Conservation (phyloP, 2,329 filamentous ascomycete genomes). For the Hypomyces perniciosus region DNA sequence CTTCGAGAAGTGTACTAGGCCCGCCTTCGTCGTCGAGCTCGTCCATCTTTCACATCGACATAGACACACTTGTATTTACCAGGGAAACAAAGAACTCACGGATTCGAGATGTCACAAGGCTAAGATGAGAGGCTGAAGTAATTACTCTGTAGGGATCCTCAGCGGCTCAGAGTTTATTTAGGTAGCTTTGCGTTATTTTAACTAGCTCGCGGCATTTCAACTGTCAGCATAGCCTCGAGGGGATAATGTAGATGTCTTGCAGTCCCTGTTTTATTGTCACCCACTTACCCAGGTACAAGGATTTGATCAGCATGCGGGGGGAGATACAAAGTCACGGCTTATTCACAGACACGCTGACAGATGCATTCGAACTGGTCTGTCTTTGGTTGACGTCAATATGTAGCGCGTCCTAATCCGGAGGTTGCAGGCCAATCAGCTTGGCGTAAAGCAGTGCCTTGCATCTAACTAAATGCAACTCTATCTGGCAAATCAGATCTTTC, state of each 20-base stretch:
- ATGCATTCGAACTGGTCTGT: neutral
- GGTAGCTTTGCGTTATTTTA: constrained; percentile 7
- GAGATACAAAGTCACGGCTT: neutral
- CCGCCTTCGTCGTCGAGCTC: neutral
- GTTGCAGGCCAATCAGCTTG: neutral
- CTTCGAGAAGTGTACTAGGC: neutral
- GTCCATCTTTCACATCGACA: neutral
- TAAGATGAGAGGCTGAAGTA: neutral
- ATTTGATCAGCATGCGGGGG: neutral
- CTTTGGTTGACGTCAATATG: neutral
- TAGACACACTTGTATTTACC: neutral
- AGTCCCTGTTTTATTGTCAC: too few species aligned
- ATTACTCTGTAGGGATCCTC: constrained; percentile 3
- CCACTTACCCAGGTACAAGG: neutral
- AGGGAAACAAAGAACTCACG: neutral
- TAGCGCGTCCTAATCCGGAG: too few species aligned
- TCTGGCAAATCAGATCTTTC: neutral
- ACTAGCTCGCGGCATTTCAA: neutral
- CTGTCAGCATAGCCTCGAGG: too few species aligned
- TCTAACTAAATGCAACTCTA: neutral
- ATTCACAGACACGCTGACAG: neutral
- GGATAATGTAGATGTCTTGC: too few species aligned
- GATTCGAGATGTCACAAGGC: neutral
- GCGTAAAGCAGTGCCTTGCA: neutral
- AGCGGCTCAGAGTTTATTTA: neutral